Percentiles rank a stretch among this genome's conserved stretches.
These are phyloP conservation scores for Rutstroemia sp. DNA, from an alignment of 2,329 filamentous ascomycete genomes.

Conservation along the genomic window DNA sequence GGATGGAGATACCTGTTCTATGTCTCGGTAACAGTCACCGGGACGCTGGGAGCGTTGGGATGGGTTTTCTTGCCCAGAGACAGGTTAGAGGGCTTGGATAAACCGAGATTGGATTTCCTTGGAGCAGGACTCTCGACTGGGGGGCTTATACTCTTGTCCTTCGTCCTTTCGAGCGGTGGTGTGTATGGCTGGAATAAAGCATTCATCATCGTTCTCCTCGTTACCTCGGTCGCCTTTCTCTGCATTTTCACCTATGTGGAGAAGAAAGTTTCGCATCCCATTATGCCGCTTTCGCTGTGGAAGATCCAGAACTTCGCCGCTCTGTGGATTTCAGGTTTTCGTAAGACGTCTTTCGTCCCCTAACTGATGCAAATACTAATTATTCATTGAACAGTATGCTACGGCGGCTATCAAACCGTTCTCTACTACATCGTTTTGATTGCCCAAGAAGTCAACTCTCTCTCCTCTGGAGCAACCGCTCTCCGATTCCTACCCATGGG, in stretches of 20 bases:
- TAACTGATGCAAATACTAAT: neutral
- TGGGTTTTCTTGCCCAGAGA: slow-evolving; percentile 34
- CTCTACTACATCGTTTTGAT: slow-evolving; percentile 38
- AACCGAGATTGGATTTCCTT: slow-evolving; percentile 34
- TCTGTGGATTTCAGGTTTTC: slow-evolving; percentile 38
- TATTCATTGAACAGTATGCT: slow-evolving; percentile 27
- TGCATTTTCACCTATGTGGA: slow-evolving; percentile 34
- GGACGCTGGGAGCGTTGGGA: slow-evolving; percentile 27
- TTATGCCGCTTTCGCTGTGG: slow-evolving; percentile 40
- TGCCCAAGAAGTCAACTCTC: slow-evolving; percentile 33
- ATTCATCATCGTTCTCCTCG: slow-evolving; percentile 37
- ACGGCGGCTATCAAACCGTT: slow-evolving; percentile 36
- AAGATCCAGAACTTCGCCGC: slow-evolving; percentile 39
- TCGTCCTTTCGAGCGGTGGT: slow-evolving; percentile 38
- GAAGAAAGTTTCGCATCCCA: slow-evolving; percentile 37
- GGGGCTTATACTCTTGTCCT: slow-evolving; percentile 37
- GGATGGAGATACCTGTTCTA: slow-evolving; percentile 36
- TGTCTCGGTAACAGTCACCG: slow-evolving; percentile 31
- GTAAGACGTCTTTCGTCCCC: slow-evolving; percentile 17
- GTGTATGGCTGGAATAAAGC: slow-evolving; percentile 39
- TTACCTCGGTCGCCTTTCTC: slow-evolving; percentile 33
- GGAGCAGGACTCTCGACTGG: slow-evolving; percentile 36
- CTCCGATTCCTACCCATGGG: slow-evolving; percentile 37
- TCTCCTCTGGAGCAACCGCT: slow-evolving; percentile 34
- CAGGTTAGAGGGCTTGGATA: slow-evolving; percentile 26